Conservation (phyloP, 192 early-diverging fungal genomes). For the Backusella liffmaniae region DNA sequence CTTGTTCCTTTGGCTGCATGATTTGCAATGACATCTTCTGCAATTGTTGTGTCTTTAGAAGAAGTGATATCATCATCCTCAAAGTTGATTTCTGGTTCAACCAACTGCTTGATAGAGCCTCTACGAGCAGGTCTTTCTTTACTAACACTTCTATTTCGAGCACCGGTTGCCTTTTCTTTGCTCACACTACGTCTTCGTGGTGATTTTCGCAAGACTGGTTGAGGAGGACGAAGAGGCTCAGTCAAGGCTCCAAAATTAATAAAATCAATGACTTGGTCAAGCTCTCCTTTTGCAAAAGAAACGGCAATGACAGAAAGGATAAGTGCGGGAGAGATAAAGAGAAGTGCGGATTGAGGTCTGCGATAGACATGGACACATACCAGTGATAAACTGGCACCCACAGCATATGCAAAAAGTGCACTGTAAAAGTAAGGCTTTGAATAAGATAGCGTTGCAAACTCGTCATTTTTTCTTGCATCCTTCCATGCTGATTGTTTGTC, state of each 20-base stretch:
- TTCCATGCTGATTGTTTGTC: slow-evolving; percentile 7
- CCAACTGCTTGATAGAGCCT: not conserved
- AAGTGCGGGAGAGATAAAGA: not conserved
- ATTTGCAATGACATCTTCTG: slow-evolving; percentile 2
- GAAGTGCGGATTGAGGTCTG: not conserved
- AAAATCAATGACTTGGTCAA: not conserved
- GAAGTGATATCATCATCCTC: not conserved
- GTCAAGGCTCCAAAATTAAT: not conserved
- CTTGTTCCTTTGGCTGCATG: not conserved
- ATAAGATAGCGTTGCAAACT: not conserved
- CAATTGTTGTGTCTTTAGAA: not conserved
- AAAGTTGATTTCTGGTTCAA: not conserved
- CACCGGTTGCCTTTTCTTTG: not conserved
- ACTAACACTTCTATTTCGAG: not conserved
- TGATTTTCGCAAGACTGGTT: not conserved
- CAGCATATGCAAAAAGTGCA: not conserved
- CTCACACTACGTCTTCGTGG: not conserved
- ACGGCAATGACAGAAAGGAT: not conserved
- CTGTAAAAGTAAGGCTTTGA: slow-evolving; percentile 1
- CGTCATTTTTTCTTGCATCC: not conserved
- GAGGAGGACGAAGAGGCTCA: not conserved
- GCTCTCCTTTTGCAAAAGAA: not conserved
- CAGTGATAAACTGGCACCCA: slow-evolving; percentile 1
- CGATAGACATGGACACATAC: not conserved
- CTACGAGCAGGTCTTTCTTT: not conserved